Evolutionary conservation across 169 alveolate species (phyloP).

Genomic region (Plasmodium yoelii): DNA sequence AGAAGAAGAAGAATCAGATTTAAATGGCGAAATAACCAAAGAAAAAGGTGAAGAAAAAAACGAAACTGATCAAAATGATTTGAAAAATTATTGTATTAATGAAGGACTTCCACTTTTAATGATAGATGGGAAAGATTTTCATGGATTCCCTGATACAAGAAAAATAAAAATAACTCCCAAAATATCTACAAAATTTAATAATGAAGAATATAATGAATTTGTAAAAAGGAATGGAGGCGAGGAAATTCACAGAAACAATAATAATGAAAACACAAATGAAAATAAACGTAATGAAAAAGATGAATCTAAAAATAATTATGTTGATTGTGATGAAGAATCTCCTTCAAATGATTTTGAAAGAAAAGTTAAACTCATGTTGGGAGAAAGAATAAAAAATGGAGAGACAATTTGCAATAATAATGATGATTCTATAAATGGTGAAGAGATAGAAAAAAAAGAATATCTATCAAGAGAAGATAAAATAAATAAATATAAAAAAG

Average conservation of each 20-base stretch:
- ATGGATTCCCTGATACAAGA: constrained; percentile 64
- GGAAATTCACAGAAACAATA: background rate
- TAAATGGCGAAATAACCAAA: background rate
- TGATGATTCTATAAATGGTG: constrained; percentile 24
- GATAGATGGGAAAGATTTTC: constrained; percentile 74
- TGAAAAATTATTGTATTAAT: constrained; percentile 25
- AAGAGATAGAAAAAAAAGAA: background rate
- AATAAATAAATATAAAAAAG: constrained; percentile 64
- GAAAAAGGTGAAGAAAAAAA: constrained; percentile 3
- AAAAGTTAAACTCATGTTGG: background rate
- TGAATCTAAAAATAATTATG: background rate
- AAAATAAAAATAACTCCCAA: constrained; percentile 51
- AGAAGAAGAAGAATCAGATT: background rate
- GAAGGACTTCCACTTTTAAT: constrained; percentile 75
- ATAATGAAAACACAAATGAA: background rate
- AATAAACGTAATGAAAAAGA: background rate
- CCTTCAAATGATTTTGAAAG: background rate
- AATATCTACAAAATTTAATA: constrained; percentile 42
- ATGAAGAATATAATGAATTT: constrained; percentile 49
- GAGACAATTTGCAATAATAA: background rate
- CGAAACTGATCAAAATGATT: constrained; percentile 9
- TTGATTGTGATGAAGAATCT: background rate
- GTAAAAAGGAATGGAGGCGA: constrained; percentile 9
- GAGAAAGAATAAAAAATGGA: background rate
- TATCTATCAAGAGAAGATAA: constrained; percentile 16